Conservation (phyloP, 1,284 basidiomycete species). For the Gymnopus androsaceus region DNA sequence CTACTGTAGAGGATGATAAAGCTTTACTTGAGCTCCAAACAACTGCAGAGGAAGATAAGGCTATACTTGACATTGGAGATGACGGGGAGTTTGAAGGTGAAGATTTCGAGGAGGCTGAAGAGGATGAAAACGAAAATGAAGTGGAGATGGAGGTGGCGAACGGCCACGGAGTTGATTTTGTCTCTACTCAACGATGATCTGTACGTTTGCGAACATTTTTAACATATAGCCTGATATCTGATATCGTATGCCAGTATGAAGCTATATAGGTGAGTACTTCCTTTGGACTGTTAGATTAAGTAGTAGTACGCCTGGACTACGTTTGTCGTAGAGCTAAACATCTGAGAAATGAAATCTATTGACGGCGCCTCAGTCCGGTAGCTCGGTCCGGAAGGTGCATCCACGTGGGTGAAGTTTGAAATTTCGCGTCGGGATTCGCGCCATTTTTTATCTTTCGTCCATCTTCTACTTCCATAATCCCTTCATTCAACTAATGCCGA, state of each 20-base stretch:
- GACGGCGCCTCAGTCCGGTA: no score
- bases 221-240: not conserved
- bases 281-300: not conserved
- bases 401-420: not conserved
- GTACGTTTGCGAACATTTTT: not conserved
- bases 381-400: not conserved
- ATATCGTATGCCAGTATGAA: not conserved
- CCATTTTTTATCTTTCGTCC: not conserved
- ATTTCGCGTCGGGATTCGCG: not conserved
- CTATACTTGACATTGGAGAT: slow-evolving; percentile 1
- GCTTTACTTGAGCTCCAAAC: not conserved
- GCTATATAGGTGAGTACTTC: not conserved
- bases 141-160: not conserved
- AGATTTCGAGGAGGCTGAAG: not conserved
- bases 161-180: not conserved
- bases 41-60: not conserved
- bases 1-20: not conserved
- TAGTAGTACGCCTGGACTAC: not conserved
- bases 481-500: not conserved
- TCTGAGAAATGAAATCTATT: not conserved
- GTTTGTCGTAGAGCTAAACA: not conserved
- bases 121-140: not conserved
- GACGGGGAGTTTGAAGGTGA: not conserved
- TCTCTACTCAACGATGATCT: slow-evolving; percentile 10
- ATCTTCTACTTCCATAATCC: not conserved